Conservation (phyloP, 331 rosid genomes). For the Quercus phellos region DNA sequence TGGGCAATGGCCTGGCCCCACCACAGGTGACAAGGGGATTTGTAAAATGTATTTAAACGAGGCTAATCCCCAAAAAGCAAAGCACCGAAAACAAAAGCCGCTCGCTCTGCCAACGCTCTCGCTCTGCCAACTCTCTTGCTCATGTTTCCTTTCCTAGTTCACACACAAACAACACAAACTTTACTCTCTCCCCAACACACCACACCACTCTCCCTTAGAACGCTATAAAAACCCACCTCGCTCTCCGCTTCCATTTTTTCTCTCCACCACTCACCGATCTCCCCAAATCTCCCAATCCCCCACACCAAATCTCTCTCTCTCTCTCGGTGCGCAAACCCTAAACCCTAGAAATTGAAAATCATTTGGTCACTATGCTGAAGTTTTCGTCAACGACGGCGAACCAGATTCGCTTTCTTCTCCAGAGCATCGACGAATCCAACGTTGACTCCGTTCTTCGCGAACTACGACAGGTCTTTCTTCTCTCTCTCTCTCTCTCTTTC, state of each 20-base stretch:
- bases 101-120: no score
- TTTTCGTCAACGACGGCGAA: constrained; percentile 56
- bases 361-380: constrained; percentile 40
- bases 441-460: constrained; percentile 63
- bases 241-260: neutral
- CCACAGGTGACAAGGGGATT: no score
- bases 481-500: neutral
- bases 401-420: constrained; percentile 88
- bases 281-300: neutral
- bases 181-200: neutral
- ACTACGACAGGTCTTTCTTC: constrained; percentile 57
- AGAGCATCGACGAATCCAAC: constrained; percentile 65
- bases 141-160: neutral
- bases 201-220: neutral
- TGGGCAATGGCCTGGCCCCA: no score
- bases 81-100: no score
- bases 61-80: no score
- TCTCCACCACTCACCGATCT: neutral
- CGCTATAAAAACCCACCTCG: neutral
- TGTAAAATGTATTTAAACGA: no score
- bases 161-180: neutral
- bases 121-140: neutral
- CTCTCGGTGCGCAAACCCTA: neutral
- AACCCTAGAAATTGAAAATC: constrained; percentile 37
- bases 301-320: neutral